Evolutionary conservation across 345 rosid species (phyloP).

Genomic region (Salix exigua): DNA sequence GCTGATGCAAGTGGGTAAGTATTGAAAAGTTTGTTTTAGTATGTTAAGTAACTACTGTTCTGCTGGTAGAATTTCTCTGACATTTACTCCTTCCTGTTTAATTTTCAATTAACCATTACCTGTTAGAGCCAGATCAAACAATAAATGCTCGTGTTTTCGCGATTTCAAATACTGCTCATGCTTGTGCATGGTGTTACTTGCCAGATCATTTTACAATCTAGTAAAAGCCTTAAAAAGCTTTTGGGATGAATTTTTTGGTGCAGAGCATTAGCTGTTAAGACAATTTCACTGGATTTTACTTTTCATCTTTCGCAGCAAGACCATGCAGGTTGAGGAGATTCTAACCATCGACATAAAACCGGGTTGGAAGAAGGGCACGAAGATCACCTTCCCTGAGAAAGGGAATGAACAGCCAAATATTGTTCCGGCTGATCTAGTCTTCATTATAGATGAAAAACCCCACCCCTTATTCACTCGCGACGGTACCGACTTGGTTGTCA

Average conservation of each 20-base stretch:
- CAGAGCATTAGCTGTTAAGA: neutral
- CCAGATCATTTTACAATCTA: neutral
- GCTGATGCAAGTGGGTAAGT: slow-evolving; percentile 22
- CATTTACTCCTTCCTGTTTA: neutral
- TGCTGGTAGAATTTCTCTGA: neutral
- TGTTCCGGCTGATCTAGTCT: slow-evolving; percentile 18
- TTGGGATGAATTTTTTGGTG: neutral
- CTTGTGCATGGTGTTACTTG: neutral
- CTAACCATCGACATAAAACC: slow-evolving; percentile 24
- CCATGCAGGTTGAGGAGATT: slow-evolving; percentile 18
- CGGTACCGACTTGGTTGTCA: slow-evolving; percentile 17
- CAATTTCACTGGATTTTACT: neutral
- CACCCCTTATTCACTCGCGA: slow-evolving; percentile 20
- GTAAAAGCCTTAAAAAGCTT: neutral
- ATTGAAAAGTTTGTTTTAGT: neutral
- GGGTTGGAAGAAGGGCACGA: slow-evolving; percentile 30
- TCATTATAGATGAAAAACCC: slow-evolving; percentile 23
- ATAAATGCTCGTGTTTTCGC: neutral
- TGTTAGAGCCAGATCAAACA: neutral
- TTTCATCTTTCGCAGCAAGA: slow-evolving; percentile 8
- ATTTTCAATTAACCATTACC: neutral
- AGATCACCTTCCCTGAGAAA: slow-evolving; percentile 25
- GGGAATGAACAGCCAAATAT: slow-evolving; percentile 17
- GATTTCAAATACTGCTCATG: neutral
- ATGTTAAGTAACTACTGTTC: too few relatives aligned